Conservation (phyloP, 805 yeast species). For the Candida oleophila region DNA sequence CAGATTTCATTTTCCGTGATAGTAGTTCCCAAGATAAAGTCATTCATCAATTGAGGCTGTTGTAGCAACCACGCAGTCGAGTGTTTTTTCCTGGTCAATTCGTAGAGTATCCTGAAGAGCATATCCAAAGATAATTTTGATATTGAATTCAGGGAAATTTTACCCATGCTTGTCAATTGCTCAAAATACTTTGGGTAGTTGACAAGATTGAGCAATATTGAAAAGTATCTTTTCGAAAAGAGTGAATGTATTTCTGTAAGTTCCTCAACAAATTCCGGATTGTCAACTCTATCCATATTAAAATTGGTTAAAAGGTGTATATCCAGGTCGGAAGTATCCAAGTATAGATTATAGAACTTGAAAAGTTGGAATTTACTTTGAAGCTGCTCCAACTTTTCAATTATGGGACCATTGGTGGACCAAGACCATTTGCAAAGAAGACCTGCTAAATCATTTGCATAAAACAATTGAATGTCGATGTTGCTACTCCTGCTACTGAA, state of each 20-base stretch:
- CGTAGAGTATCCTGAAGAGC: constrained; percentile 18
- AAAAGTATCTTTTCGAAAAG: constrained; percentile 20
- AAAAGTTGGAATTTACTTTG: constrained; percentile 12
- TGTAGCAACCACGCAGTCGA: constrained; percentile 20
- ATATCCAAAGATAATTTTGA: constrained; percentile 20
- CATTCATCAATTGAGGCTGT: constrained; percentile 23
- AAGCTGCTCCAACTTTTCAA: constrained; percentile 8
- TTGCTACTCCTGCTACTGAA: constrained; percentile 10
- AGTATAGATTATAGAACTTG: constrained; percentile 20
- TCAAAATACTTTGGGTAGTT: constrained; percentile 14
- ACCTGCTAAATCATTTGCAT: constrained; percentile 18
- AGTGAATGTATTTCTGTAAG: constrained; percentile 7
- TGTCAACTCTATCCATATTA: constrained; percentile 15
- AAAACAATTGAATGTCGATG: constrained; percentile 10
- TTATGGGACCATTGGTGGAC: constrained; percentile 3
- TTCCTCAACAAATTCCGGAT: constrained; percentile 12
- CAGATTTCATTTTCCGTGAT: constrained; percentile 23
- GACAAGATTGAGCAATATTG: constrained; percentile 25
- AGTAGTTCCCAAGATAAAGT: constrained; percentile 16
- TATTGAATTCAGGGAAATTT: constrained; percentile 9
- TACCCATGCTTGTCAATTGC: constrained; percentile 9
- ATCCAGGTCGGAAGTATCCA: constrained; percentile 14
- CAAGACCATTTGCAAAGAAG: constrained; percentile 21
- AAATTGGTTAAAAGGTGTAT: constrained; percentile 18
- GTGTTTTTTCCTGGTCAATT: constrained; percentile 18